phyloP scores from a whole-genome alignment of 2,329 filamentous ascomycete genomes.

The Colletotrichum sp. region DNA sequence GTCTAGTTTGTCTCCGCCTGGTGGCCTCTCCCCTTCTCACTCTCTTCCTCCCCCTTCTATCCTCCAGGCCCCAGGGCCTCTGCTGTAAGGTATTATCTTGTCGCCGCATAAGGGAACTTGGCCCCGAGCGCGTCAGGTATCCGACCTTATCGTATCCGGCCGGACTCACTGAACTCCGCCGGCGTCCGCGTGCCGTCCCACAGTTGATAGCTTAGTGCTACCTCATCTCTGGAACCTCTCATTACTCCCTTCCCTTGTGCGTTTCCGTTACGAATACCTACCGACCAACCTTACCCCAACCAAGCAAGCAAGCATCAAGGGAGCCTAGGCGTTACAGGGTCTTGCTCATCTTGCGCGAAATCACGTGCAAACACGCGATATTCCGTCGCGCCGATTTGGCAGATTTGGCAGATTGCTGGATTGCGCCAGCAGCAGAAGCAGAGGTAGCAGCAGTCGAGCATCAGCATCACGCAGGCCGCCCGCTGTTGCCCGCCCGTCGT shows the following conservation, averaged over 20 bases:
- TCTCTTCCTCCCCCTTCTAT: not conserved
- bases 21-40: not conserved
- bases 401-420: not conserved
- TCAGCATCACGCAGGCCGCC: not conserved
- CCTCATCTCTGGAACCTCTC: not conserved
- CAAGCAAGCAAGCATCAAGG: not conserved
- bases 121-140: not conserved
- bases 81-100: not conserved
- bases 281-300: not conserved
- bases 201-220: not conserved
- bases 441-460: not conserved
- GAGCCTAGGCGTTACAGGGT: not conserved
- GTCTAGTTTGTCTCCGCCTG: not conserved
- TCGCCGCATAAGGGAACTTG: not conserved
- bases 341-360: not conserved
- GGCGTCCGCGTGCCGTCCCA: not conserved
- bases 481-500: not conserved
- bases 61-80: not conserved
- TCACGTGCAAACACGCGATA: constrained; percentile 19
- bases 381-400: not conserved
- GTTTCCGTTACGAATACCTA: not conserved
- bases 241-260: not conserved
- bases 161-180: not conserved
- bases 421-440: not conserved
- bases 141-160: not conserved